Base-by-base conservation (phyloP, 23 red algal genomes). In the Gracilaria vermiculophylla region DNA sequence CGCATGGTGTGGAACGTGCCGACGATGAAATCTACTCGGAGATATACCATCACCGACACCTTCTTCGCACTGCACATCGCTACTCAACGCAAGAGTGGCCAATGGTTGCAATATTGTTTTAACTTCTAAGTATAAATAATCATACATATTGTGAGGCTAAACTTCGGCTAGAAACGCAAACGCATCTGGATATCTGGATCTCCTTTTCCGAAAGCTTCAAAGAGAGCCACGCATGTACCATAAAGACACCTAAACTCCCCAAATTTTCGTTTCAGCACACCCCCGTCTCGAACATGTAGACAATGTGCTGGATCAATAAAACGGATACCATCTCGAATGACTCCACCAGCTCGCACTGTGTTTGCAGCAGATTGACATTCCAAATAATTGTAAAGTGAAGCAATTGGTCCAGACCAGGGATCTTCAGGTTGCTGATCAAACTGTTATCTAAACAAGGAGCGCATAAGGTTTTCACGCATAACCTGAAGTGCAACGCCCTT, bases 231-330 rank as follows among this genome's bases (percentile, higher is more conserved):
- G 16, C 25, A 62, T 0, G 77, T 81, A 2, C 77, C 77, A 54
- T 62, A 56, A 10, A 62, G 2, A 1, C 52, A 42, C 34, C 64
- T 81, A 12, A 64, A 64, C 53, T 36, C 53, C 19, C 25, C 23
- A 62, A 81, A 81, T 36, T 61, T 81, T 13, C 77, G 7, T 35
- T 81, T 81, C 34, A 64, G 43, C 40, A 54, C 16, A 20, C 77
- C 77, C 0, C 28, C 77, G 64, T 57, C 52, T 58, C 77, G 28
- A 11, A 61, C 0, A 21, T 81, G 54, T 27, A 19, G 52, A 42
- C 52, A 25, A 9, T 15, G 24, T n/a, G 49, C 0, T 41, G 77
- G 77, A 19, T 58, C 44, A 31, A 81, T 29, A 40, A 12, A n/a
- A 27, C 29, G 10, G 13, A 81, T 81, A 21, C 64, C 47, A 15